A percentile compares a stretch with the other conserved stretches of the same genome.
phyloP scores from a whole-genome alignment of 495 filamentous ascomycete species.

The Aspergillus indologenus region DNA sequence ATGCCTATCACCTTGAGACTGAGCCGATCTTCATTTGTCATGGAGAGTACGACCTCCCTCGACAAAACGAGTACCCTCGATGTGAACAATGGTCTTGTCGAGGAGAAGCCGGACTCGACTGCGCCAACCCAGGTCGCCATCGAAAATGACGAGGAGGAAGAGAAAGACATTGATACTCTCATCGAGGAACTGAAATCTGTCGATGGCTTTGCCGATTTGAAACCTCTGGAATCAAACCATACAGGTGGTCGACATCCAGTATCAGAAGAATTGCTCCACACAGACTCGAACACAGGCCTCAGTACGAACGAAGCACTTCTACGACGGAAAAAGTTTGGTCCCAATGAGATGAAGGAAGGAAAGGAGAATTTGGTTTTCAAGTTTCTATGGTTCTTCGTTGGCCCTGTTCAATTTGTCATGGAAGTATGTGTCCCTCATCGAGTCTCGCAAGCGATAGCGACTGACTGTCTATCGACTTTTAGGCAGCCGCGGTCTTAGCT shows the following conservation, averaged over 20 bases:
- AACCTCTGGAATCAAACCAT: slow-evolving; percentile 42
- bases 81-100: slow-evolving; percentile 3
- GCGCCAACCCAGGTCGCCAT: slow-evolving; percentile 10
- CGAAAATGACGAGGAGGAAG: slow-evolving; percentile 53
- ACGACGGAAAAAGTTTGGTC: slow-evolving; percentile 75
- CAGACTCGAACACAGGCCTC: slow-evolving; percentile 67
- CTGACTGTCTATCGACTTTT: slow-evolving; percentile 8
- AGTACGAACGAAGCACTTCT: slow-evolving; percentile 63
- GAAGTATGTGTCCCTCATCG: slow-evolving; percentile 52
- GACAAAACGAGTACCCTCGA: neutral
- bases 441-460: neutral
- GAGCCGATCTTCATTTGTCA: neutral
- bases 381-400: slow-evolving; percentile 81
- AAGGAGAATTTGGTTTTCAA: slow-evolving; percentile 81
- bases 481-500: slow-evolving; percentile 72
- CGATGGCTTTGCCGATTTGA: slow-evolving; percentile 62
- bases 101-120: slow-evolving; percentile 16
- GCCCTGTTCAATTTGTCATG: slow-evolving; percentile 94
- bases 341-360: slow-evolving; percentile 87
- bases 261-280: slow-evolving; percentile 67
- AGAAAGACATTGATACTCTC: slow-evolving; percentile 74
- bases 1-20: neutral
- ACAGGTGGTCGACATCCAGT: slow-evolving; percentile 41
- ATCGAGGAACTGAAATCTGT: slow-evolving; percentile 80
- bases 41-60: no score